phyloP scores from a whole-genome alignment of 2,329 filamentous ascomycete genomes.

The Aspergillus versicolor region DNA sequence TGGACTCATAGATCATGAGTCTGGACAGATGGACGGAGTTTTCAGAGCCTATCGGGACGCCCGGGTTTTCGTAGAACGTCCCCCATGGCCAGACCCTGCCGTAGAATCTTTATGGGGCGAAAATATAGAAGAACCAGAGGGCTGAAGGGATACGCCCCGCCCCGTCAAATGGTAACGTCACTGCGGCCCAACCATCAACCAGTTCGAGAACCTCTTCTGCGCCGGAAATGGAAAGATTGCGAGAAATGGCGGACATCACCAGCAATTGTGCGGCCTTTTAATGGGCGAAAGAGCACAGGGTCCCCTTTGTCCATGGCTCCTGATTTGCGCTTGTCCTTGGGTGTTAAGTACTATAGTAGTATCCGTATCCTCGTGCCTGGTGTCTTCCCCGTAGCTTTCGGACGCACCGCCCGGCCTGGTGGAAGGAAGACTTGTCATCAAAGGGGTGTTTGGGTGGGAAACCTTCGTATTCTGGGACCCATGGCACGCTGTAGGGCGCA shows the following conservation, averaged over 20 bases:
- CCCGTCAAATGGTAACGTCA: constrained; percentile 1
- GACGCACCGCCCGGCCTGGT: too few relatives aligned
- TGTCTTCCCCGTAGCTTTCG: too few relatives aligned
- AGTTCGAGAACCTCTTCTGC: neutral
- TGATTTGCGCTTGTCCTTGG: neutral
- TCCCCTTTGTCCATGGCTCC: neutral
- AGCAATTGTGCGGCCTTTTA: constrained; percentile 3
- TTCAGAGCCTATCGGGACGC: constrained; percentile 15
- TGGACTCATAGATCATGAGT: neutral
- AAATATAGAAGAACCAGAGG: neutral
- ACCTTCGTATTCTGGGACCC: neutral
- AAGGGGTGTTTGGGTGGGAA: neutral
- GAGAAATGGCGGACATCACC: constrained; percentile 1
- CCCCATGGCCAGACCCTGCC: neutral
- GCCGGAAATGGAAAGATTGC: neutral
- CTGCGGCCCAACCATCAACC: neutral
- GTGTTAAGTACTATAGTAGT: neutral
- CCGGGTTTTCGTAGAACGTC: constrained; percentile 7
- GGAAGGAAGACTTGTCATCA: neutral
- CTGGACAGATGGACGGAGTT: constrained; percentile 11
- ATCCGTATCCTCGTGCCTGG: too few relatives aligned
- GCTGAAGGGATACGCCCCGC: neutral
- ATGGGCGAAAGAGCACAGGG: neutral
- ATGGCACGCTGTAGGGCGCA: neutral
- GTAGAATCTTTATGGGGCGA: constrained; percentile 1